phyloP scores from a whole-genome alignment of 495 filamentous ascomycete species.

The Neurospora sp. region DNA sequence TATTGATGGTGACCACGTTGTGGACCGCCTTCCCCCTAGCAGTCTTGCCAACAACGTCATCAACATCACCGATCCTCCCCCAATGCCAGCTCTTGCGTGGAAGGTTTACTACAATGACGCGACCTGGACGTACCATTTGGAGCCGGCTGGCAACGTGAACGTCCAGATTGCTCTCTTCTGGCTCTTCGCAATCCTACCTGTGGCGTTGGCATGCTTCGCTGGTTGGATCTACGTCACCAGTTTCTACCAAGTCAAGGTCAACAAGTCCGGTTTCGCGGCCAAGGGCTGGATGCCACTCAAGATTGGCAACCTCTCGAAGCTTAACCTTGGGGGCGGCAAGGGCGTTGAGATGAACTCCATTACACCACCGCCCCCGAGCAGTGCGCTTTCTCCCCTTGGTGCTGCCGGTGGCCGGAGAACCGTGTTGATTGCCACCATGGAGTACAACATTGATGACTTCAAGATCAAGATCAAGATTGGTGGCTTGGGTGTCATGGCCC shows the following conservation, averaged over 20 bases:
- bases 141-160: constrained; percentile 44
- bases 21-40: constrained; percentile 56
- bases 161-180: constrained; percentile 50
- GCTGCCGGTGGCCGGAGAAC: constrained; percentile 32
- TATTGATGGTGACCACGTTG: constrained; percentile 36
- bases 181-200: constrained; percentile 47
- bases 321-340: constrained; percentile 33
- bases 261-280: constrained; percentile 49
- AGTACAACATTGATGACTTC: constrained; percentile 67
- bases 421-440: constrained; percentile 61
- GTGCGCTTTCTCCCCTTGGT: constrained; percentile 6
- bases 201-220: constrained; percentile 37
- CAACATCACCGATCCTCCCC: constrained; percentile 51
- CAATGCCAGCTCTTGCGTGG: constrained; percentile 47
- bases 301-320: constrained; percentile 15
- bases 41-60: constrained; percentile 45
- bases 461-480: constrained; percentile 66
- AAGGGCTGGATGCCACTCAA: constrained; percentile 21
- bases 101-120: constrained; percentile 48
- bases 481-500: constrained; percentile 61
- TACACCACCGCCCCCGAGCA: constrained; percentile 13
- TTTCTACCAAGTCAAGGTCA: constrained; percentile 66
- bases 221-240: constrained; percentile 53
- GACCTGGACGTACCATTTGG: constrained; percentile 39
- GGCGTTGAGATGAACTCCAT: constrained; percentile 29